A percentile compares a stretch with the other conserved stretches of the same genome.
Evolutionary conservation across 192 early-diverging fungal species (phyloP).

Genomic region (Podila epigama): DNA sequence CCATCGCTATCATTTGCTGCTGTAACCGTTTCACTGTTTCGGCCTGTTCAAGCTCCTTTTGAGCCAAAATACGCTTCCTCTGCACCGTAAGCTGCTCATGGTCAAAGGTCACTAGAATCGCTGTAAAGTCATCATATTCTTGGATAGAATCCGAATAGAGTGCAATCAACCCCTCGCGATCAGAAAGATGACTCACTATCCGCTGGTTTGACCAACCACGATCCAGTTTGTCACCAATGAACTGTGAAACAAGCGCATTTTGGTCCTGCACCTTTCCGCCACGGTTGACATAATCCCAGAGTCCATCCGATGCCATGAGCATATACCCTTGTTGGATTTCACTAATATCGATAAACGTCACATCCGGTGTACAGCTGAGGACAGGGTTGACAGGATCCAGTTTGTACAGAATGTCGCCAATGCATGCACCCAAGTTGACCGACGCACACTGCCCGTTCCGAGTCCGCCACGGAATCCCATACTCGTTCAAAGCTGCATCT

Average conservation of each 20-base stretch:
- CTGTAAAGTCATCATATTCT: constrained; percentile 68
- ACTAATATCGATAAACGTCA: constrained; percentile 58
- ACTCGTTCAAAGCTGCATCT: constrained; percentile 43
- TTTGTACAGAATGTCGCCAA: constrained; percentile 66
- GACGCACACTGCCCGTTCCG: constrained; percentile 54
- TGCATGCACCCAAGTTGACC: constrained; percentile 63
- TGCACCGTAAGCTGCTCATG: constrained; percentile 21
- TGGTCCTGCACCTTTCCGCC: constrained; percentile 56
- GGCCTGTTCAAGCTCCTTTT: constrained; percentile 11
- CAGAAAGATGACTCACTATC: constrained; percentile 55
- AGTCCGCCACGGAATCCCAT: constrained; percentile 44
- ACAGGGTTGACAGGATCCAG: constrained; percentile 58
- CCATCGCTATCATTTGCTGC: not conserved
- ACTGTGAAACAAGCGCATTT: constrained; percentile 56
- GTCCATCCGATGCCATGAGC: constrained; percentile 66
- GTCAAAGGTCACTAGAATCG: constrained; percentile 53
- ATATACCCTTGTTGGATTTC: constrained; percentile 53
- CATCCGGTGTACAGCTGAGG: constrained; percentile 61
- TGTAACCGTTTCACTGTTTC: constrained; percentile 6
- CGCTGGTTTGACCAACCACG: constrained; percentile 55
- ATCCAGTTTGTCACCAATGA: constrained; percentile 60
- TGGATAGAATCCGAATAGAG: constrained; percentile 62
- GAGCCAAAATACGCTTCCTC: not conserved
- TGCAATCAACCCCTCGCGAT: constrained; percentile 54
- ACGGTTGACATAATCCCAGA: constrained; percentile 63